Percentiles rank a stretch among this genome's conserved stretches.
Evolutionary conservation across 2,329 filamentous ascomycete genomes (phyloP).

Genomic region (Iodosphaeria phyllophila): DNA sequence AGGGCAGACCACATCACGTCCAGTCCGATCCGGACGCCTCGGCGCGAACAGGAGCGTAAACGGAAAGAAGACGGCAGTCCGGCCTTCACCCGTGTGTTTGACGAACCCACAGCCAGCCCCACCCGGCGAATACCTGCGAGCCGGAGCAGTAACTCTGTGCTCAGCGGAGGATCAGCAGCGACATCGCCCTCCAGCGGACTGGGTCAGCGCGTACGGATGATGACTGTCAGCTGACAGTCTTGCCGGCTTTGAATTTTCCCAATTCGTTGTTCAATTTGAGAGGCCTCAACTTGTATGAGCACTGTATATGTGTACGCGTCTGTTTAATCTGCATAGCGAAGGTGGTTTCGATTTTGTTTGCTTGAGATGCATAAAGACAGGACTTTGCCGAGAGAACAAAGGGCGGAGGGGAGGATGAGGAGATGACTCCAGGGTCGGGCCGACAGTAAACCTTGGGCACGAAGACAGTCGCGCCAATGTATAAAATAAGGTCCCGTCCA

Average conservation of each 20-base stretch:
- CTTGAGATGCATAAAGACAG: constrained; percentile 1
- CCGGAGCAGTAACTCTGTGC: constrained; percentile 32
- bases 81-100: constrained; percentile 49
- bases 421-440: too few relatives aligned
- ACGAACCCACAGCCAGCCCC: constrained; percentile 38
- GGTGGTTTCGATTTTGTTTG: constrained; percentile 9
- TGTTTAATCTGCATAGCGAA: constrained; percentile 20
- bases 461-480: too few relatives aligned
- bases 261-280: constrained; percentile 1
- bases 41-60: constrained; percentile 20
- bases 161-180: constrained; percentile 29
- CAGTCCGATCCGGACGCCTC: constrained; percentile 33
- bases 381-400: not conserved
- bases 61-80: constrained; percentile 39
- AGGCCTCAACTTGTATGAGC: too few relatives aligned
- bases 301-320: constrained; percentile 14
- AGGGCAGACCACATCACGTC: constrained; percentile 37
- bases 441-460: too few relatives aligned
- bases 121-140: constrained; percentile 30
- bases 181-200: constrained; percentile 31
- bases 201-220: constrained; percentile 39
- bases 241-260: constrained; percentile 1
- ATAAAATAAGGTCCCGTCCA: too few relatives aligned
- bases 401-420: too few relatives aligned
- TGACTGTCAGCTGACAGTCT: constrained; percentile 35